Evolutionary conservation across 1,284 basidiomycete genomes (phyloP).

Genomic region (Omphalotus olearius): DNA sequence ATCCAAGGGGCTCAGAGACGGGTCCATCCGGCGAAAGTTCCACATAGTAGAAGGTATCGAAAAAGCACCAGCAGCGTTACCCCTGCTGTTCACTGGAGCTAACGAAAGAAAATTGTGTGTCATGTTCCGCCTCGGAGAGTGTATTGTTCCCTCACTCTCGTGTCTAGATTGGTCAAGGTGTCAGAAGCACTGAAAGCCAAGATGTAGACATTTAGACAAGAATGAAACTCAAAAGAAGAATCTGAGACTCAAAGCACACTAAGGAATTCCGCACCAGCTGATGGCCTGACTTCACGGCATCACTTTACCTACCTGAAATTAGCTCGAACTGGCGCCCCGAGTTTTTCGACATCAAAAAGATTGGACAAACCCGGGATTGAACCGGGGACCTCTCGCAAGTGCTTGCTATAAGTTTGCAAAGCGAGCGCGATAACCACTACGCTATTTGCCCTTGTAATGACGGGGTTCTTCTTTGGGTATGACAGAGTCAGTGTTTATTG

Average conservation of each 20-base stretch:
- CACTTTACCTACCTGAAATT: no score
- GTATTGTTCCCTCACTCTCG: slow-evolving; percentile 4
- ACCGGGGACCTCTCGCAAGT: not conserved
- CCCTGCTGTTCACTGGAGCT: slow-evolving; percentile 72
- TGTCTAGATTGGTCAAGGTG: slow-evolving; percentile 45
- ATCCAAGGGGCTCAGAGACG: slow-evolving; percentile 51
- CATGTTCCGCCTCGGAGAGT: slow-evolving; percentile 1
- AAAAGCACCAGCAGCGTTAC: slow-evolving; percentile 64
- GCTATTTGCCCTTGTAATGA: not conserved
- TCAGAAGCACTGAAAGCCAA: slow-evolving; percentile 24
- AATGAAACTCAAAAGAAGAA: no score
- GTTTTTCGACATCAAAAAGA: no score
- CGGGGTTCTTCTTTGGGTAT: no score
- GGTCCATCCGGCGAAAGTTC: slow-evolving; percentile 81
- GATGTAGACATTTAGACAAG: not conserved
- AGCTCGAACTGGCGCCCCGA: no score
- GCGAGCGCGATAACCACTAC: slow-evolving; percentile 3
- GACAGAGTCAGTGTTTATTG: no score
- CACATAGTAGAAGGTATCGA: slow-evolving; percentile 72
- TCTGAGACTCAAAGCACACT: no score
- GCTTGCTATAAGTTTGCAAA: not conserved
- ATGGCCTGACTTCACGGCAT: no score
- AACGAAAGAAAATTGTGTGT: slow-evolving; percentile 83
- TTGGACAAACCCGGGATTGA: slow-evolving; percentile 1
- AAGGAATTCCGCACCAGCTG: no score